Conservation (phyloP, 1,139 yeast species). For the Komagataea norvegica region DNA sequence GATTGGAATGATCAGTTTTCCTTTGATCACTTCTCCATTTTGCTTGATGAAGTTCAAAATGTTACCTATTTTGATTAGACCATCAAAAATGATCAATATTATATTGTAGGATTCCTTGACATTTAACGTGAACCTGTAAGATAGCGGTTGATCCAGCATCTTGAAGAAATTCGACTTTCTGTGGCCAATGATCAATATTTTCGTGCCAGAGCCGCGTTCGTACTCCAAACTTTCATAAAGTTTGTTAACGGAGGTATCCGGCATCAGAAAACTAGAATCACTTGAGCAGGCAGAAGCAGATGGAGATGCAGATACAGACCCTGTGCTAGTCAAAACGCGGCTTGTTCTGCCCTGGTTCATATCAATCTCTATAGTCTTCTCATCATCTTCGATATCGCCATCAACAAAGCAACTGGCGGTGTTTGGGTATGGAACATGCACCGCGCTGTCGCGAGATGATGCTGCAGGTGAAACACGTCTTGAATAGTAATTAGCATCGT, state of each 20-base stretch:
- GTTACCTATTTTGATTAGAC: constrained; percentile 26
- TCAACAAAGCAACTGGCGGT: not conserved
- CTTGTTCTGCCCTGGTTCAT: constrained; percentile 16
- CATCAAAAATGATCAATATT: constrained; percentile 24
- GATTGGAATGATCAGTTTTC: constrained; percentile 22
- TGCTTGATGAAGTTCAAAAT: constrained; percentile 24
- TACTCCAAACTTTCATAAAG: constrained; percentile 1
- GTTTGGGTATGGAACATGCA: constrained; percentile 1
- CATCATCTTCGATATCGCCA: constrained; percentile 15
- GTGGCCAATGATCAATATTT: constrained; percentile 25
- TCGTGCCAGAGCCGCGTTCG: constrained; percentile 2
- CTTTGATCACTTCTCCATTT: constrained; percentile 3
- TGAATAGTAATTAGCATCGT: constrained; percentile 11
- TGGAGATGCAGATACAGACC: too few species aligned
- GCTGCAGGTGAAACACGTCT: not conserved
- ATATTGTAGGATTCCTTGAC: constrained; percentile 16
- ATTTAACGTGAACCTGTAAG: constrained; percentile 20
- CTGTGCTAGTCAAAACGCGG: not conserved
- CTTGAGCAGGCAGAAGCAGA: not conserved
- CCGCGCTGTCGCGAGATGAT: too few species aligned
- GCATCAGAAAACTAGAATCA: constrained; percentile 18
- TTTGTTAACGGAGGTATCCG: constrained; percentile 11
- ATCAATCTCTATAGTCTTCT: constrained; percentile 23
- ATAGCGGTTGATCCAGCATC: constrained; percentile 13
- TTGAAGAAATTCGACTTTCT: constrained; percentile 19